A percentile compares a stretch with the other conserved stretches of the same genome.
Evolutionary conservation across 202 grass and related monocot genomes (phyloP).

Genomic region (Panicum hallii): DNA sequence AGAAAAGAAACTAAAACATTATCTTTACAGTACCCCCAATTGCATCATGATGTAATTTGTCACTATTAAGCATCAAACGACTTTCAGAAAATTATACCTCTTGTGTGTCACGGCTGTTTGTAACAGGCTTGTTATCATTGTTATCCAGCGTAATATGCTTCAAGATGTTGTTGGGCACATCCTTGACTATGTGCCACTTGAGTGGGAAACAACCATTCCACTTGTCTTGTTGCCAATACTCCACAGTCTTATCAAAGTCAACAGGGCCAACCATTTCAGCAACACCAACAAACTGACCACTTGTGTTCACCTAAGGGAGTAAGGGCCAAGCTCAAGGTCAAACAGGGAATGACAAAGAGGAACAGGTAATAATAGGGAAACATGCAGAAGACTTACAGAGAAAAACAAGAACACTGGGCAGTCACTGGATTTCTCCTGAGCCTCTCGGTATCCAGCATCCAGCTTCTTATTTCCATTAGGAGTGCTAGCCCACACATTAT

Average conservation of each 20-base stretch:
- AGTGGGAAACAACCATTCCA: slow-evolving; percentile 95
- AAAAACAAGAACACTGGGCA: slow-evolving; percentile 94
- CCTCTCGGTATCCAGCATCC: slow-evolving; percentile 83
- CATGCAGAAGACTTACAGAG: slow-evolving; percentile 65
- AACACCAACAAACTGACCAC: slow-evolving; percentile 94
- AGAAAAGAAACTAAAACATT: not conserved
- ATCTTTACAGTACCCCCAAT: not conserved
- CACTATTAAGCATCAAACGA: slow-evolving; percentile 29
- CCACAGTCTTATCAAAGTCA: slow-evolving; percentile 90
- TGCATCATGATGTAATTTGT: not conserved
- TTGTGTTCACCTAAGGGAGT: slow-evolving; percentile 95
- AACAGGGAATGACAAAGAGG: slow-evolving; percentile 12
- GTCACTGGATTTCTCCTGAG: slow-evolving; percentile 69
- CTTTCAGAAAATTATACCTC: slow-evolving; percentile 66
- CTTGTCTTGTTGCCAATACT: slow-evolving; percentile 99
- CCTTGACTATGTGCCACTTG: slow-evolving; percentile 96
- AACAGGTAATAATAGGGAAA: slow-evolving; percentile 26
- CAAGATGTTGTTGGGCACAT: slow-evolving; percentile 86
- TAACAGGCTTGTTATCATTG: slow-evolving; percentile 94
- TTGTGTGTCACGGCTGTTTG: slow-evolving; percentile 96
- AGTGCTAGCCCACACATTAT: slow-evolving; percentile 92
- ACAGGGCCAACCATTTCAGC: slow-evolving; percentile 90
- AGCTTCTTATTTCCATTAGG: slow-evolving; percentile 99
- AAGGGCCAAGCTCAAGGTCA: slow-evolving; percentile 34
- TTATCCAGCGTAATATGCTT: slow-evolving; percentile 97